Percentiles rank a stretch among this genome's conserved stretches.
Evolutionary conservation across 1,284 basidiomycete species (phyloP).

Genomic region (Cutaneotrichosporon spelunceum): DNA sequence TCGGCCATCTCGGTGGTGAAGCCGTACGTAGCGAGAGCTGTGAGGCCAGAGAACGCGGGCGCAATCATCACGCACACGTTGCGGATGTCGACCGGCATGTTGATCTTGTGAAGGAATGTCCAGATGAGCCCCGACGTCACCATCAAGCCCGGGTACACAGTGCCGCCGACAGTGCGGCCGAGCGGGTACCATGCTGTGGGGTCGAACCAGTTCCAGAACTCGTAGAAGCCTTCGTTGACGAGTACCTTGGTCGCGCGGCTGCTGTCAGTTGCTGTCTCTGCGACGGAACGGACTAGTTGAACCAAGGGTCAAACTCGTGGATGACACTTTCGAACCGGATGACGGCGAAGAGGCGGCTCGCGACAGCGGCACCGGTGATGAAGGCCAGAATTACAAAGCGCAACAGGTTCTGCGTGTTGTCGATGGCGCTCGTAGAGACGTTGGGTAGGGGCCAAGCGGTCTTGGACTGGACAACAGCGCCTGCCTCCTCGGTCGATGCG

Average conservation of each 20-base stretch:
- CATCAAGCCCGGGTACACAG: slow-evolving; percentile 97
- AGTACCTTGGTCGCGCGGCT: slow-evolving; percentile 87
- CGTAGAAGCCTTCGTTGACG: slow-evolving; percentile 90
- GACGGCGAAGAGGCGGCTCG: slow-evolving; percentile 94
- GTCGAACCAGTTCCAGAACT: slow-evolving; percentile 99
- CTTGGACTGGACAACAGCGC: slow-evolving; percentile 12
- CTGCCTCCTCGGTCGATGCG: background rate
- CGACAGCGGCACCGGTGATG: slow-evolving; percentile 89
- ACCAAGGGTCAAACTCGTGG: slow-evolving; percentile 71
- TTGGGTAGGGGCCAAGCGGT: slow-evolving; percentile 49
- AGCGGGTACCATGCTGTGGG: slow-evolving; percentile 99
- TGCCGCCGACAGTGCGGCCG: slow-evolving; percentile 95
- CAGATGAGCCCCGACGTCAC: slow-evolving; percentile 95
- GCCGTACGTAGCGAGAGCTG: slow-evolving; percentile 96
- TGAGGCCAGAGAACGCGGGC: slow-evolving; percentile 92
- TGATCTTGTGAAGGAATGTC: slow-evolving; percentile 78
- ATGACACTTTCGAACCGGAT: slow-evolving; percentile 98
- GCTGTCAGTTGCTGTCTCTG: background rate
- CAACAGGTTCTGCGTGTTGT: slow-evolving; percentile 77
- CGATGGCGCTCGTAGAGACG: slow-evolving; percentile 60
- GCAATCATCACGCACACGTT: slow-evolving; percentile 97
- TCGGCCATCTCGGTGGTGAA: slow-evolving; percentile 94
- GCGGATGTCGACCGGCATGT: slow-evolving; percentile 95
- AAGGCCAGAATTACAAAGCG: slow-evolving; percentile 79
- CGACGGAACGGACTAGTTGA: slow-evolving; percentile 19